These are phyloP conservation scores for Populus hybrid DNA, from an alignment of 441 rosid genomes.

Conservation along the genomic window DNA sequence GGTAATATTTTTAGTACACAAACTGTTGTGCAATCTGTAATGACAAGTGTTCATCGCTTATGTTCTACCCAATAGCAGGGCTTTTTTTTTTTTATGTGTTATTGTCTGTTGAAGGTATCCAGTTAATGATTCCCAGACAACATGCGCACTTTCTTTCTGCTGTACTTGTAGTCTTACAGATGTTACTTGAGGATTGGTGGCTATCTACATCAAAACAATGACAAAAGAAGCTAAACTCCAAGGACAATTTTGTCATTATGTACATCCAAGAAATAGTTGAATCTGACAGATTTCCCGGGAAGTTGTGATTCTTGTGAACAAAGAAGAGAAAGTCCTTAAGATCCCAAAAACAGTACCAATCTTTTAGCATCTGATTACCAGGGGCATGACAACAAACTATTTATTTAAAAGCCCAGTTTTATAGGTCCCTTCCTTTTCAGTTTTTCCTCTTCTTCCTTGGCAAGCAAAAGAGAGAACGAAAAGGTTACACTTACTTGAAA, in stretches of 20 bases:
- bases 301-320: conserved; percentile 5
- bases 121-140: background rate
- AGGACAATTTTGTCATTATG: background rate
- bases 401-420: background rate
- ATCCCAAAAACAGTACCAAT: conserved; percentile 16
- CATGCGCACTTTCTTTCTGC: background rate
- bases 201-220: background rate
- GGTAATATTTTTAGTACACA: background rate
- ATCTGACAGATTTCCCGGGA: conserved; percentile 19
- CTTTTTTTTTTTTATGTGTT: no score
- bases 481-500: background rate
- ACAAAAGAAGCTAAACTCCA: background rate
- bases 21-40: background rate
- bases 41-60: background rate
- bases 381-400: background rate
- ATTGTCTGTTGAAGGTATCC: background rate
- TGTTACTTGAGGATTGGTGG: background rate
- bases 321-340: background rate
- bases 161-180: no score
- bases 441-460: background rate
- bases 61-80: background rate
- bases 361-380: background rate
- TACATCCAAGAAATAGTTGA: background rate
- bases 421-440: background rate
- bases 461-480: background rate